phyloP scores from a whole-genome alignment of 202 grass and related monocot species.

The Zizania palustris region DNA sequence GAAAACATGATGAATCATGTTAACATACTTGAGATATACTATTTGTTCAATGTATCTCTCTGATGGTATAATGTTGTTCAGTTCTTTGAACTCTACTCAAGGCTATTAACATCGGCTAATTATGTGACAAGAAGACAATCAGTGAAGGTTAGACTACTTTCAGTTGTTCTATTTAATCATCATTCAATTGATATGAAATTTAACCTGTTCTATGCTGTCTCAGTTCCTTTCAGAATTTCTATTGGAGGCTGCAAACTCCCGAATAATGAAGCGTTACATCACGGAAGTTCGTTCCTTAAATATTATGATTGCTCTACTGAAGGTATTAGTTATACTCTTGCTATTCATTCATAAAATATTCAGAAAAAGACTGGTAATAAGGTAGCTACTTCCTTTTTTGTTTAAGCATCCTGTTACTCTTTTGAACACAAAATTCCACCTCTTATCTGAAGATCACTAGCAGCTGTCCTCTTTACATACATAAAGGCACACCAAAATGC shows the following conservation, averaged over 20 bases:
- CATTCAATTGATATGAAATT: constrained; percentile 27
- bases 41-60: neutral
- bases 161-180: constrained; percentile 26
- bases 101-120: constrained; percentile 63
- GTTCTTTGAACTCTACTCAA: constrained; percentile 82
- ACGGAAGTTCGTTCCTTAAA: constrained; percentile 67
- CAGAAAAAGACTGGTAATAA: neutral
- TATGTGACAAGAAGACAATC: constrained; percentile 86
- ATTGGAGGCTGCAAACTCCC: constrained; percentile 67
- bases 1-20: neutral
- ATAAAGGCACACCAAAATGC: neutral
- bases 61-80: constrained; percentile 44
- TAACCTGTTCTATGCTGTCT: constrained; percentile 25
- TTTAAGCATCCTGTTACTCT: neutral
- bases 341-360: constrained; percentile 6
- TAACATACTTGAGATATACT: constrained; percentile 11
- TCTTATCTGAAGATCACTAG: constrained; percentile 5
- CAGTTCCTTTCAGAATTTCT: constrained; percentile 85
- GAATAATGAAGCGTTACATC: constrained; percentile 84
- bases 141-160: constrained; percentile 63
- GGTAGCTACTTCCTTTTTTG: neutral
- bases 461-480: neutral
- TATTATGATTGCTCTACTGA: constrained; percentile 64
- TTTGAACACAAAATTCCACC: neutral
- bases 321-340: constrained; percentile 49